Evolutionary conservation across 2,329 filamentous ascomycete genomes (phyloP).

Genomic region (Erysiphe pulchra): DNA sequence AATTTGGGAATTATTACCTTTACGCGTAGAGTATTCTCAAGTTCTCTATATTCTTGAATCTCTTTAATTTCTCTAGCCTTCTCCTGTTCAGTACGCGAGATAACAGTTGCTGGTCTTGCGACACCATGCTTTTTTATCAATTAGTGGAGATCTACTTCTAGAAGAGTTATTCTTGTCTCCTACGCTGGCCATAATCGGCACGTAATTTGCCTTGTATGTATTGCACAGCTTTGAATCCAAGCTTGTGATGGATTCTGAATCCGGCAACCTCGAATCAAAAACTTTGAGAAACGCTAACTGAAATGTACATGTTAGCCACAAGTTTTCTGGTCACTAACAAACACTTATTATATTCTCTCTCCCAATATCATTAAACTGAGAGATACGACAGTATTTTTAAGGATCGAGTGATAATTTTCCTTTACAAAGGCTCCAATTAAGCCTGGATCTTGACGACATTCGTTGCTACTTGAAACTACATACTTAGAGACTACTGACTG

Average conservation of each 20-base stretch:
- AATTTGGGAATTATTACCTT: conserved; percentile 22
- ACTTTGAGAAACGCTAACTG: no score
- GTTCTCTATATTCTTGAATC: conserved; percentile 47
- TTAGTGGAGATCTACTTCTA: conserved; percentile 9
- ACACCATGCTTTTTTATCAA: conserved; percentile 46
- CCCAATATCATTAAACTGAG: no score
- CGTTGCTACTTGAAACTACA: neutral
- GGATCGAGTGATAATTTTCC: neutral
- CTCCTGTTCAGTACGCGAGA: conserved; percentile 40
- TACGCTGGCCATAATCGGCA: conserved; percentile 15
- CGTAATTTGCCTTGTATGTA: neutral
- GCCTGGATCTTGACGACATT: neutral
- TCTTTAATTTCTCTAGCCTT: conserved; percentile 45
- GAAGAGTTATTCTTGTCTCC: conserved; percentile 4
- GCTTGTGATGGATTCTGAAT: no score
- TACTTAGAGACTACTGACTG: neutral
- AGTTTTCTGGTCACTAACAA: no score
- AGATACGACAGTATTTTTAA: neutral
- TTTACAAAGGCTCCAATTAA: neutral
- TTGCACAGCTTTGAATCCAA: neutral
- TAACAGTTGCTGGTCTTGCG: conserved; percentile 34
- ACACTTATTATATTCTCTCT: no score
- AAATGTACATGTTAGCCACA: no score
- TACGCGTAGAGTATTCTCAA: conserved; percentile 42
- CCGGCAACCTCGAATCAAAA: no score